Percentiles rank a stretch among this genome's conserved stretches.
Evolutionary conservation across 176 grass and related monocot genomes (phyloP).

Genomic region (Bolboschoenus planiculmis): DNA sequence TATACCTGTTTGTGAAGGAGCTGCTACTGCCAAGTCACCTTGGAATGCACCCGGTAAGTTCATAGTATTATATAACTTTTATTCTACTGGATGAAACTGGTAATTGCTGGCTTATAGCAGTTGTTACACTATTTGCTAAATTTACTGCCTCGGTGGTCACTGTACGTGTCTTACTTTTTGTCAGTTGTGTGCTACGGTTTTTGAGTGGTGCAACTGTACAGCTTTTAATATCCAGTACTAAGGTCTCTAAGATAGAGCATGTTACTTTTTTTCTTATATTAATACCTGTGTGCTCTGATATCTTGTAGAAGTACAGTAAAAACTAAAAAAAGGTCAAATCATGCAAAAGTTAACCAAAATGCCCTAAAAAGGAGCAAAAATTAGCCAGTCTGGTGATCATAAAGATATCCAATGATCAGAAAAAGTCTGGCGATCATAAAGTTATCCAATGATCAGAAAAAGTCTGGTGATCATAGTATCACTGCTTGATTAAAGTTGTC

Average conservation of each 20-base stretch:
- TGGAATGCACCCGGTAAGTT: conserved; percentile 85
- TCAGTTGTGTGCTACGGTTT: not conserved
- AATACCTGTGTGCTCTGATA: not conserved
- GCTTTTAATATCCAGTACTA: not conserved
- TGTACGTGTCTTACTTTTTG: not conserved
- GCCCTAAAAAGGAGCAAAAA: not conserved
- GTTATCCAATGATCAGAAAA: not conserved
- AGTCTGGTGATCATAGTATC: not conserved
- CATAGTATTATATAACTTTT: not conserved
- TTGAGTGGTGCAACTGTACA: not conserved
- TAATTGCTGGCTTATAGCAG: not conserved
- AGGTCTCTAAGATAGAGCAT: not conserved
- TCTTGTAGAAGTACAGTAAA: not conserved
- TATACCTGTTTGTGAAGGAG: conserved; percentile 88
- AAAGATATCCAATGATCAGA: no score
- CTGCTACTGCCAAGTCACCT: conserved; percentile 86
- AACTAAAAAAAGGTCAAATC: not conserved
- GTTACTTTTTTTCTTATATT: not conserved
- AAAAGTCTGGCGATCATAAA: no score
- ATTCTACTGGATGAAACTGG: not conserved
- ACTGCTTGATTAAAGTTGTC: not conserved
- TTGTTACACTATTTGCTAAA: not conserved
- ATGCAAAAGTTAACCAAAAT: not conserved
- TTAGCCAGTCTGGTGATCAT: no score
- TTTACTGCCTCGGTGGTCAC: not conserved